Base-by-base conservation (phyloP, 1,139 yeast genomes). In the Ogataea hybrid region DNA sequence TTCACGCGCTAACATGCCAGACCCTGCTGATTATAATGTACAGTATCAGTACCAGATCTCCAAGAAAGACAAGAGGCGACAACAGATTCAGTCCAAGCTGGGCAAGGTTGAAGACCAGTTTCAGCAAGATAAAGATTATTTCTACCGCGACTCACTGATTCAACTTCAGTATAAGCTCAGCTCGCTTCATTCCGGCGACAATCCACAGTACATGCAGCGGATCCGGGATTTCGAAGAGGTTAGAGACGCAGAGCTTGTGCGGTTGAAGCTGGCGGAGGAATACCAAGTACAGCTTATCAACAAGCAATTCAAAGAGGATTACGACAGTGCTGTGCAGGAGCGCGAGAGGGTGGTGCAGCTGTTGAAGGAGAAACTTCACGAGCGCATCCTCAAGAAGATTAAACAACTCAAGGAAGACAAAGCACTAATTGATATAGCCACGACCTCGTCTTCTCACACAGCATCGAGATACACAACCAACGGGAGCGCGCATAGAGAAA, bases 331-430 rank as follows among this genome's bases (percentile, higher is more conserved):
- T 21, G 81, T 84, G 50, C 81, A 77, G 32, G 92, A 87, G 57
- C 88, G 88, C 59, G 90, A 85, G 53, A 75, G 74, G 50, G 79
- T 87, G 79, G 82, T 88, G 51, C 80, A 83, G 58, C 66, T 86
- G 48, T 84, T 94, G 48, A 87, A 90, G 62, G 94, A 85, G 54
- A 85, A 84, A 62, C 69, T 90, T 25, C 84, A 85, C 63, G 86
- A 86, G 47, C 79, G 86, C 49, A 71, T 92, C 35, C 87, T 87
- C 58, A 74, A 75, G 46, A 95, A 88, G 65, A 82, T 89, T 53
- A 84, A 84, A 55, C 88, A 84, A 56, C 71, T 92, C 49, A 84
- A 87, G 57, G 97, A 92, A 60, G 98, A 92, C 59, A 85, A 90
- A 59, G 77, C 92, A 16, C 67, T 92, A 46, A 72, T 90, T 58